phyloP scores from a whole-genome alignment of 2,329 filamentous ascomycete genomes.

The Gliomastix tumulicola region DNA sequence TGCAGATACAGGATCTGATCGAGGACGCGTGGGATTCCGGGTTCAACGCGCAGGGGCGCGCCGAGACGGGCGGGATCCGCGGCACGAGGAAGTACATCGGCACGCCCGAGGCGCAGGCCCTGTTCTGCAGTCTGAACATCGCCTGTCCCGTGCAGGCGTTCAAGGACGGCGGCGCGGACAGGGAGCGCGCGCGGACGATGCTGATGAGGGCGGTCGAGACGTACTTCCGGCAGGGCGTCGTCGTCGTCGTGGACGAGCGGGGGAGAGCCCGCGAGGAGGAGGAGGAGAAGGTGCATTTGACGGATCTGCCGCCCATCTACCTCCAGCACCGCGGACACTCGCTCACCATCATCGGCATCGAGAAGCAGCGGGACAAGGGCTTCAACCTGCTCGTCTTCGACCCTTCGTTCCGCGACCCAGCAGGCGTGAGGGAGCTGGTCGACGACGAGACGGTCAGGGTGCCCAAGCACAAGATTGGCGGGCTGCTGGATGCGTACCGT shows the following conservation, averaged over 20 bases:
- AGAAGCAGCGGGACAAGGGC: slow-evolving; percentile 57
- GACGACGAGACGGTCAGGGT: slow-evolving; percentile 38
- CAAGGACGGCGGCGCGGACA: slow-evolving; percentile 35
- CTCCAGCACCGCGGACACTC: slow-evolving; percentile 87
- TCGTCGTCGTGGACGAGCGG: too few relatives aligned
- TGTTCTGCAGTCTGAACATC: slow-evolving; percentile 65
- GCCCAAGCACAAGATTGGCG: slow-evolving; percentile 23
- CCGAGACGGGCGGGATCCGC: slow-evolving; percentile 79
- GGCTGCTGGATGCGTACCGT: slow-evolving; percentile 66
- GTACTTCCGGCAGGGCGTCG: slow-evolving; percentile 60
- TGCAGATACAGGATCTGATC: slow-evolving; percentile 79
- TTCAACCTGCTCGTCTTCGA: slow-evolving; percentile 80
- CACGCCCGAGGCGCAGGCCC: slow-evolving; percentile 81
- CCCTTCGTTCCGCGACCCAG: slow-evolving; percentile 69
- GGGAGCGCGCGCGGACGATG: slow-evolving; percentile 36
- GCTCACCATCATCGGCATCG: slow-evolving; percentile 81
- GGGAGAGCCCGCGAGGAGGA: too few relatives aligned
- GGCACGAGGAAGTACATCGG: slow-evolving; percentile 95
- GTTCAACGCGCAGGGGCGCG: slow-evolving; percentile 65
- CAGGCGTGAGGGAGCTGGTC: slow-evolving; percentile 52
- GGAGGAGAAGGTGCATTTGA: slow-evolving; percentile 57
- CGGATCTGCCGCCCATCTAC: slow-evolving; percentile 76
- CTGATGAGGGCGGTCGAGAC: slow-evolving; percentile 63
- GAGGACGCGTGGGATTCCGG: slow-evolving; percentile 83
- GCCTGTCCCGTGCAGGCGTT: slow-evolving; percentile 58